Evolutionary conservation across 1,284 basidiomycete genomes (phyloP).

Genomic region (Trichosporon faecale): DNA sequence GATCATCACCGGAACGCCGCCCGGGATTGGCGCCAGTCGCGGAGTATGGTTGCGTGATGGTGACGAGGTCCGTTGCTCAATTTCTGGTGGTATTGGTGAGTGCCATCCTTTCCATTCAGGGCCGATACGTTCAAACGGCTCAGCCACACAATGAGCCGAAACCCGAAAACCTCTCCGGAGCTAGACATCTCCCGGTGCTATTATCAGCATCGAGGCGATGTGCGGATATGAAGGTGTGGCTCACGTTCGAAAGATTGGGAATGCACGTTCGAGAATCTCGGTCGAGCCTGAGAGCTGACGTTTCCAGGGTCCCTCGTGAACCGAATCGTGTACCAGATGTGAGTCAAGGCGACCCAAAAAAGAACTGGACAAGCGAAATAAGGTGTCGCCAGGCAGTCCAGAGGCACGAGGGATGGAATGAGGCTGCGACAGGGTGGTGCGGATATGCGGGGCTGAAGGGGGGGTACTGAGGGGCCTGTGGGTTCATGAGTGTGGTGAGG

Average conservation of each 20-base stretch:
- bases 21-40: constrained; percentile 69
- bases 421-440: not conserved
- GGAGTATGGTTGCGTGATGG: constrained; percentile 69
- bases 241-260: not conserved
- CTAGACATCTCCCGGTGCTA: not conserved
- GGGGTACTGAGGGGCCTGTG: no score
- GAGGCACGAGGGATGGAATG: not conserved
- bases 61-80: constrained; percentile 65
- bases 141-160: not conserved
- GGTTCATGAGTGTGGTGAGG: not conserved
- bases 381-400: not conserved
- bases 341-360: not conserved
- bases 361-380: not conserved
- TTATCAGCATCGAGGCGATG: not conserved
- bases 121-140: not conserved
- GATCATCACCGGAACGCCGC: constrained; percentile 72
- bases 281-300: not conserved
- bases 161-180: not conserved
- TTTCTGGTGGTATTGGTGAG: constrained; percentile 33
- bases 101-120: not conserved
- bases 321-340: constrained; percentile 59
- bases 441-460: not conserved
- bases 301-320: constrained; percentile 69
- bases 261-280: not conserved
- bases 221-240: not conserved